A percentile compares a stretch with the other conserved stretches of the same genome.
phyloP scores from a whole-genome alignment of 768 basidiomycete genomes.

The Mycena capillaripes region DNA sequence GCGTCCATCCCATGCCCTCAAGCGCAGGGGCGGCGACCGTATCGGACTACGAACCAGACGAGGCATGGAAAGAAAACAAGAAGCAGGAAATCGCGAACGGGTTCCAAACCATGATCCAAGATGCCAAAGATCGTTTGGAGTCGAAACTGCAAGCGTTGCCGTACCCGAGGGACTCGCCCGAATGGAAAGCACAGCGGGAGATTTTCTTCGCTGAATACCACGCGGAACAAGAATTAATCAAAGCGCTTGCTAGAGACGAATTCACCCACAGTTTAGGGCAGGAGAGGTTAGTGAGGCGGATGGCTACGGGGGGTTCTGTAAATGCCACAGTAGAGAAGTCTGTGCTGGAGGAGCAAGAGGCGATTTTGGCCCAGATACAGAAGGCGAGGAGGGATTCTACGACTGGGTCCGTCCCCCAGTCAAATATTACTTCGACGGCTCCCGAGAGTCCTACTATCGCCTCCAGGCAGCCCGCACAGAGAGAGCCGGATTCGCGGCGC shows the following conservation, averaged over 20 bases:
- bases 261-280: not conserved
- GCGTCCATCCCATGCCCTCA: not conserved
- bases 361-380: slow-evolving; percentile 25
- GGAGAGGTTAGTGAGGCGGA: slow-evolving; percentile 5
- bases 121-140: slow-evolving; percentile 72
- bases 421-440: not conserved
- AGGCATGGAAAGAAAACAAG: slow-evolving; percentile 65
- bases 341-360: slow-evolving; percentile 21
- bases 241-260: slow-evolving; percentile 5
- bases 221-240: not conserved
- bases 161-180: not conserved
- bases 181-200: not conserved
- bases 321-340: not conserved
- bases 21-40: slow-evolving; percentile 23
- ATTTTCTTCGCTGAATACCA: not conserved
- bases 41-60: slow-evolving; percentile 63
- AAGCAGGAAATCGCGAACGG: slow-evolving; percentile 64
- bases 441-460: not conserved
- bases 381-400: slow-evolving; percentile 24
- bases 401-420: not conserved
- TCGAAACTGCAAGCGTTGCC: slow-evolving; percentile 44
- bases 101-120: slow-evolving; percentile 62
- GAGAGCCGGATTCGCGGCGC: not conserved
- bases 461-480: not conserved
- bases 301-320: slow-evolving; percentile 1